Evolutionary conservation across 371 early-diverging fungal genomes (phyloP).

Genomic region (Paraphysoderma sedebokerense): DNA sequence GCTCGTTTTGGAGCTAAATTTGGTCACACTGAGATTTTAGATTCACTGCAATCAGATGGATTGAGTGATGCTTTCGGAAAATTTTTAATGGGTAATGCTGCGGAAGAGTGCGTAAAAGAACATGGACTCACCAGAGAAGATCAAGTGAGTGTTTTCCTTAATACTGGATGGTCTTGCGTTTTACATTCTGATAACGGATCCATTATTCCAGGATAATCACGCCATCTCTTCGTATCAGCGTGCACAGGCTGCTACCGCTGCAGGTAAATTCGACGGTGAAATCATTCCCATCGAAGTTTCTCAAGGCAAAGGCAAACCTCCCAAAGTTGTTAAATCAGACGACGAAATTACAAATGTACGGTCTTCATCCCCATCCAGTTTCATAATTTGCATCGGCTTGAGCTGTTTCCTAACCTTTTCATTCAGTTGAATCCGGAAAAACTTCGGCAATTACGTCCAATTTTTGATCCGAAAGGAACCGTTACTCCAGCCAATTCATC

Average conservation of each 20-base stretch:
- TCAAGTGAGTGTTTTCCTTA: slow-evolving; percentile 20
- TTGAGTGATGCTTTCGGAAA: slow-evolving; percentile 76
- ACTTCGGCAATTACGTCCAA: slow-evolving; percentile 71
- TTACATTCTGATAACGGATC: background rate
- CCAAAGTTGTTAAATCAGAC: slow-evolving; percentile 50
- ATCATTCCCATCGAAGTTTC: slow-evolving; percentile 72
- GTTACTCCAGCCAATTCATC: slow-evolving; percentile 95
- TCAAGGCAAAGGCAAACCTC: slow-evolving; percentile 70
- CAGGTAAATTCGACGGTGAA: slow-evolving; percentile 63
- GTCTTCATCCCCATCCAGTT: slow-evolving; percentile 11
- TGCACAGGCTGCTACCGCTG: slow-evolving; percentile 64
- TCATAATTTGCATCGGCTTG: slow-evolving; percentile 12
- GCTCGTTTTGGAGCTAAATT: slow-evolving; percentile 64
- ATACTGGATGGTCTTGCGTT: background rate
- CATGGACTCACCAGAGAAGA: slow-evolving; percentile 57
- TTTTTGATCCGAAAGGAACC: slow-evolving; percentile 67
- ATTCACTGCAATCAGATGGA: slow-evolving; percentile 85
- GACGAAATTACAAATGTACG: slow-evolving; percentile 52
- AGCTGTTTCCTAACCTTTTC: too few relatives aligned
- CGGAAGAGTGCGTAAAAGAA: slow-evolving; percentile 80
- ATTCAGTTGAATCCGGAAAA: slow-evolving; percentile 41
- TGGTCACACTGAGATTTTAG: slow-evolving; percentile 65
- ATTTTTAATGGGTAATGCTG: slow-evolving; percentile 83
- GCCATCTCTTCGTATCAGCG: slow-evolving; percentile 73
- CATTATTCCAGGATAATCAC: slow-evolving; percentile 60